Percentiles rank a stretch among this genome's conserved stretches.
phyloP scores from a whole-genome alignment of 208 protist genomes.

The Trypanosoma conorhini region DNA sequence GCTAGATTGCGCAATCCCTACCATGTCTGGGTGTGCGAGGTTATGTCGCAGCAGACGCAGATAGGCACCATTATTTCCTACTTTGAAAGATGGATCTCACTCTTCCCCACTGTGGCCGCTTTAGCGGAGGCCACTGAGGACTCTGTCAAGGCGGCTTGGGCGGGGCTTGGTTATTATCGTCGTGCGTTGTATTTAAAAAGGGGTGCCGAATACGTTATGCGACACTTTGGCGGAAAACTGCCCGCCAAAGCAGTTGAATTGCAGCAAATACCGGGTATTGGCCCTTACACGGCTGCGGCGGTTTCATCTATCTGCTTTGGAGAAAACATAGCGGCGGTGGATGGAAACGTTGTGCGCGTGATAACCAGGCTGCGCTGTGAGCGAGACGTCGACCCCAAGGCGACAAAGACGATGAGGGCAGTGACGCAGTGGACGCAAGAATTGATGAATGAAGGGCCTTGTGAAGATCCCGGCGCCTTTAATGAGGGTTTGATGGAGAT shows the following conservation, averaged over 20 bases:
- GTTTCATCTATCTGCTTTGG: constrained; percentile 91
- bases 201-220: constrained; percentile 82
- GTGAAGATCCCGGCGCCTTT: constrained; percentile 50
- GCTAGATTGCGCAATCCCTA: constrained; percentile 63
- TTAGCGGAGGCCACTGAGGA: constrained; percentile 81
- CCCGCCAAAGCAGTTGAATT: constrained; percentile 51
- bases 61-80: constrained; percentile 93
- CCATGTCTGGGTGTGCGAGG: constrained; percentile 93
- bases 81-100: constrained; percentile 84
- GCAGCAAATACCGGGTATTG: constrained; percentile 87
- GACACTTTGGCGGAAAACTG: constrained; percentile 38
- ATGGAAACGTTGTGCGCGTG: constrained; percentile 95
- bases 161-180: constrained; percentile 95
- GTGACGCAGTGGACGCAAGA: constrained; percentile 58
- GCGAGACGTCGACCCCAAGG: constrained; percentile 79
- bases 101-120: constrained; percentile 79
- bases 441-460: constrained; percentile 44
- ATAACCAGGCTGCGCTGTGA: constrained; percentile 77
- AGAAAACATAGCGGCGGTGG: constrained; percentile 73
- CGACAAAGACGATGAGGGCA: constrained; percentile 49
- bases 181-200: constrained; percentile 84
- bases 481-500: constrained; percentile 96
- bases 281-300: constrained; percentile 93
- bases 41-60: constrained; percentile 96
- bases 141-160: constrained; percentile 87